phyloP scores from a whole-genome alignment of 179 eudicot genomes.

The Carnegiea gigantea region DNA sequence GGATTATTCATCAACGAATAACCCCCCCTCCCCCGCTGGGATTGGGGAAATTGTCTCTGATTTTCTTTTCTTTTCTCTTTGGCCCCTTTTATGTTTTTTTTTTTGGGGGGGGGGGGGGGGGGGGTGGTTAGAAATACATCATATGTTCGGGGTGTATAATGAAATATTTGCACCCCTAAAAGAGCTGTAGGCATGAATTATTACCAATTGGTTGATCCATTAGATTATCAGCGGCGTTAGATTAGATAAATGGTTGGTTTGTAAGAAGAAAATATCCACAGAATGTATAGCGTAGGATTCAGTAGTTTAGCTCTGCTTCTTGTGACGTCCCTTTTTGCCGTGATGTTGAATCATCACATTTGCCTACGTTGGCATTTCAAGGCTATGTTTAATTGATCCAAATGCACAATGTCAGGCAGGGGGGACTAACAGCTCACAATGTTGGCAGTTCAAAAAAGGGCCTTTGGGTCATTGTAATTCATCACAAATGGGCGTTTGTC shows the following conservation, averaged over 20 bases:
- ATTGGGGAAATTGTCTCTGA: neutral
- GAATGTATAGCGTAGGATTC: slow-evolving; percentile 6
- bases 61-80: neutral
- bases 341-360: neutral
- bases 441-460: no score
- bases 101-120: neutral
- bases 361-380: neutral
- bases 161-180: neutral
- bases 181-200: neutral
- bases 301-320: neutral
- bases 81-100: neutral
- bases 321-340: neutral
- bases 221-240: neutral
- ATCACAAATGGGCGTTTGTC: no score
- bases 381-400: neutral
- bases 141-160: neutral
- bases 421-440: no score
- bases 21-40: neutral
- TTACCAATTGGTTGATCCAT: neutral
- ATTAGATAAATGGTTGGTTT: neutral
- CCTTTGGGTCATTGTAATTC: no score
- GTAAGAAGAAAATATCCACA: neutral
- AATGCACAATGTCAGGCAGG: neutral
- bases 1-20: neutral
- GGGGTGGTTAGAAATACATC: neutral